Evolutionary conservation across 441 rosid genomes (phyloP), one percentile per base, ranked within the genome.

Genomic region (Euphorbia corollata): DNA sequence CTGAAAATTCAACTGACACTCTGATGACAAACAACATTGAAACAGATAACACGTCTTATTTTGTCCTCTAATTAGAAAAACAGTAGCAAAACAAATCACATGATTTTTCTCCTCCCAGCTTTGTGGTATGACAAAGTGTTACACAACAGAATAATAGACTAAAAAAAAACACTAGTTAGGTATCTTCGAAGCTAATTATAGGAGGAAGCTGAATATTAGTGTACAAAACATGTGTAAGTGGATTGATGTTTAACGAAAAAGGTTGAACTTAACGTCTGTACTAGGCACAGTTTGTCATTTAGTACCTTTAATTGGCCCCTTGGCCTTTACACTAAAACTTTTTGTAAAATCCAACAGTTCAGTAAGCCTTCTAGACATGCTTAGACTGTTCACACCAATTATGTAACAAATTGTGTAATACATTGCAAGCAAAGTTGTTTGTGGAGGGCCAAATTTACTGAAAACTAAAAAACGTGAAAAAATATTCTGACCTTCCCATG

Each of bases 401-500:
- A 36, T 36, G 41, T 32, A 32, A 32, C 36, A 32, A 2, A 6
- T 32, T 32, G 6, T 36, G 2, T 36, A 36, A 36, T 2, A 36
- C 8, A 36, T 36, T 36, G 54, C 20, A 50, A 50, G 4, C 51
- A 50, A 4, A 50, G 54, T 8, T 10, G 15, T 45, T 12, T 4
- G 16, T 45, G 50, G 16, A 45, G 16, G 50, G 8, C 16, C 50
- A 8, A 13, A 27, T 27, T 27, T 27, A 27, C 32, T 27, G 32
- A 27, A 27, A 57, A 68, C 45, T 9, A 38, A 53, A 58, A 67
- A 61, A 3, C 7, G 5, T 20, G 47, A 38, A 57, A 0, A 34
- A 12, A 5, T 32, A 69, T 73, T 77, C 78, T 78, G 76, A 89
- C 99, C 90, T 91, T 81, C 91, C 88, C 87, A 85, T 84, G 70